Evolutionary conservation across 2,329 filamentous ascomycete species (phyloP).

Genomic region (Colletotrichum sp.): DNA sequence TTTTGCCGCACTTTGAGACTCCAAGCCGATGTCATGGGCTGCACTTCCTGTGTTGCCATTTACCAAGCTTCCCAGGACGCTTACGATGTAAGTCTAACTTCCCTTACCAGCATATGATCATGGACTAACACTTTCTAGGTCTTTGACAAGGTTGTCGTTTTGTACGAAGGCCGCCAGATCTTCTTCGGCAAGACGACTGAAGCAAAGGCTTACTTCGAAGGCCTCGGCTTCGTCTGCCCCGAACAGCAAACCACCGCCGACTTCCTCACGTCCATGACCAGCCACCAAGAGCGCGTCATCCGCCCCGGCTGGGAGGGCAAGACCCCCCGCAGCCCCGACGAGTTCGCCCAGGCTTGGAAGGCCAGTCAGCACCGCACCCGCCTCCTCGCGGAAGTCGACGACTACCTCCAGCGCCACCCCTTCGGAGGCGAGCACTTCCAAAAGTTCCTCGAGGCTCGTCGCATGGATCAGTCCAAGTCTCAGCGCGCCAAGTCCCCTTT

Average conservation of each 20-base stretch:
- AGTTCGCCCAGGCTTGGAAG: conserved; percentile 31
- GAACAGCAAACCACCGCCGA: conserved; percentile 70
- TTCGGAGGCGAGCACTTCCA: conserved; percentile 11
- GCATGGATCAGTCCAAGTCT: conserved; percentile 28
- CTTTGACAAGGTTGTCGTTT: conserved; percentile 71
- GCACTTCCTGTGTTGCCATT: conserved; percentile 37
- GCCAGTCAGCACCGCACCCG: conserved; percentile 28
- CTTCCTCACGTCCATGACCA: conserved; percentile 69
- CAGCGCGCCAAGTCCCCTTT: conserved; percentile 53
- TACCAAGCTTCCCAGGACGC: conserved; percentile 69
- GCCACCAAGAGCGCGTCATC: conserved; percentile 28
- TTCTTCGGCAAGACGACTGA: conserved; percentile 67
- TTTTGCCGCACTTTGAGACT: conserved; percentile 28
- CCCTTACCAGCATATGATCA: background rate
- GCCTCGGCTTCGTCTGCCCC: conserved; percentile 66
- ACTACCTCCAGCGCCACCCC: conserved; percentile 23
- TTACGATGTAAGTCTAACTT: conserved; percentile 45
- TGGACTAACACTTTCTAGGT: conserved; percentile 27
- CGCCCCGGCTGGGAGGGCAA: conserved; percentile 28
- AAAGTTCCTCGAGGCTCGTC: conserved; percentile 3
- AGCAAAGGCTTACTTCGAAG: conserved; percentile 68
- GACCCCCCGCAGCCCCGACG: conserved; percentile 34
- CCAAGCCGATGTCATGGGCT: conserved; percentile 29
- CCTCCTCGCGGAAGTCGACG: conserved; percentile 32
- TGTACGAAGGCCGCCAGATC: conserved; percentile 71